These are phyloP conservation scores for Leishmania mexicana DNA, from an alignment of 208 protist genomes.

Conservation along the genomic window DNA sequence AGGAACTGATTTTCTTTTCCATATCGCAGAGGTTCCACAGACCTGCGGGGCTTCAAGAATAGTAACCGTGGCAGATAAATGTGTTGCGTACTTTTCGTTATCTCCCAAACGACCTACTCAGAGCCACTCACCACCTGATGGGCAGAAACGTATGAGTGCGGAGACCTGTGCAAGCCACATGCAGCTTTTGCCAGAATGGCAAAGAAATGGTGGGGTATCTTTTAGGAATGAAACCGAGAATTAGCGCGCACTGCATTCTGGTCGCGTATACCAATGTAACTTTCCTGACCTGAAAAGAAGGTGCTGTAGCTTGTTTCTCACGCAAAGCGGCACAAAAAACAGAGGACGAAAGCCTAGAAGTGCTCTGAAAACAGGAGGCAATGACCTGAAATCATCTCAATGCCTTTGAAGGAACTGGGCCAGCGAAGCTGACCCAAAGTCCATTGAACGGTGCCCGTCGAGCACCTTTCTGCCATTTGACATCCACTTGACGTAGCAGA, in stretches of 20 bases:
- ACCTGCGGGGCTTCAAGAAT: not conserved
- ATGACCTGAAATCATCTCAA: not conserved
- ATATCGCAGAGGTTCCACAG: not conserved
- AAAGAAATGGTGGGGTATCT: not conserved
- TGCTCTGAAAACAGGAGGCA: not conserved
- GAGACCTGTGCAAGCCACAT: not conserved
- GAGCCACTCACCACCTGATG: not conserved
- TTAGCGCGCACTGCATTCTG: not conserved
- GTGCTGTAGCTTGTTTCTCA: not conserved
- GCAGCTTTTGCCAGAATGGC: not conserved
- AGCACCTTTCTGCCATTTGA: slow-evolving; percentile 11
- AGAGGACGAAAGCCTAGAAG: not conserved
- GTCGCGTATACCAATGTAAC: not conserved
- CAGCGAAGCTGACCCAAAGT: slow-evolving; percentile 17
- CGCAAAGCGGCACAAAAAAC: not conserved
- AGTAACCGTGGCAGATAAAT: not conserved
- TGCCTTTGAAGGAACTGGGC: slow-evolving; percentile 19
- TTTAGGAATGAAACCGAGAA: not conserved
- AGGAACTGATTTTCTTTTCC: not conserved
- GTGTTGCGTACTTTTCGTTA: not conserved
- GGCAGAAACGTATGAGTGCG: not conserved
- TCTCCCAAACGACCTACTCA: not conserved
- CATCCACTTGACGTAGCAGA: slow-evolving; percentile 18
- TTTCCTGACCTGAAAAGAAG: not conserved
- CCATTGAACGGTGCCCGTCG: slow-evolving; percentile 10